Evolutionary conservation across 345 rosid species (phyloP).

Genomic region (Eucalyptus cloeziana): DNA sequence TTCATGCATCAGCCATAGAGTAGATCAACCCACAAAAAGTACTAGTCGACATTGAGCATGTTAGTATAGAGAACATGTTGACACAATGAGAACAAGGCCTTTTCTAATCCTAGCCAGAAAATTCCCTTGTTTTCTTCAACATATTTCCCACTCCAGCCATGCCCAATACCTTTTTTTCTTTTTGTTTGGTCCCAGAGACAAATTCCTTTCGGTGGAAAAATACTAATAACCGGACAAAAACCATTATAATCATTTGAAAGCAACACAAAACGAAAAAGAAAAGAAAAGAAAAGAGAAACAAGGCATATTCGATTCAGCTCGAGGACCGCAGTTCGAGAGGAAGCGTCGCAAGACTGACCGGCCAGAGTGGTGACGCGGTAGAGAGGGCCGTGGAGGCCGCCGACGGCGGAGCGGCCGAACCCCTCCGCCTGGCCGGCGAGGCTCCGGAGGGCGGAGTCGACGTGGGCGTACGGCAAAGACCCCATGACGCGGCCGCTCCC

Average conservation of each 20-base stretch:
- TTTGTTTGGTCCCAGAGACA: neutral
- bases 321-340: neutral
- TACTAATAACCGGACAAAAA: neutral
- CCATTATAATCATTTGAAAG: neutral
- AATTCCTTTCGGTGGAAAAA: neutral
- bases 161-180: neutral
- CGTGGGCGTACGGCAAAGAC: conserved; percentile 49
- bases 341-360: conserved; percentile 18
- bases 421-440: conserved; percentile 91
- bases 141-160: neutral
- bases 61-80: neutral
- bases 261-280: neutral
- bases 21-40: neutral
- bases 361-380: conserved; percentile 57
- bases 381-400: conserved; percentile 69
- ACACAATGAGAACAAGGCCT: neutral
- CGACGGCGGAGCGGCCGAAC: conserved; percentile 70
- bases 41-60: neutral
- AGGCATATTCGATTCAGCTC: neutral
- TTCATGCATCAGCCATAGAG: neutral
- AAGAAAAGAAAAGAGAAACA: neutral
- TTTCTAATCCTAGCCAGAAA: neutral
- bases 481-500: neutral
- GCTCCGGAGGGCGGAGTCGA: conserved; percentile 59
- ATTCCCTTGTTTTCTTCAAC: neutral